These are phyloP conservation scores for Rhodotorula sp. DNA, from an alignment of 1,284 basidiomycete genomes.

Conservation along the genomic window DNA sequence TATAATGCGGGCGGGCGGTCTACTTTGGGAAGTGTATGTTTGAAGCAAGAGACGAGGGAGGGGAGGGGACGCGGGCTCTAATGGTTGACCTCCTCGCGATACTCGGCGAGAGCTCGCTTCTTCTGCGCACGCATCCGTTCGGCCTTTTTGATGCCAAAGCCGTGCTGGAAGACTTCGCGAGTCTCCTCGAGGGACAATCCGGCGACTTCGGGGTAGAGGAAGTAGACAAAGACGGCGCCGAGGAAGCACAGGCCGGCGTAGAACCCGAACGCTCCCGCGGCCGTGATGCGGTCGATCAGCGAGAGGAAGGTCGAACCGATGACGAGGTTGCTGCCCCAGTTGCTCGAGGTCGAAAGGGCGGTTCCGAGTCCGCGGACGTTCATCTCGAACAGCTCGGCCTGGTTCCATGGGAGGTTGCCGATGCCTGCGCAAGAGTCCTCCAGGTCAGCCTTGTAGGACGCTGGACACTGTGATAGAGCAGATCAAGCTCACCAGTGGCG, in stretches of 20 bases:
- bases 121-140: slow-evolving; percentile 45
- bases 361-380: slow-evolving; percentile 73
- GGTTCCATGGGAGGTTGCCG: slow-evolving; percentile 61
- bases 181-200: slow-evolving; percentile 76
- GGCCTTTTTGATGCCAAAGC: slow-evolving; percentile 53
- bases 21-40: neutral
- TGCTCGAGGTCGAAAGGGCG: slow-evolving; percentile 72
- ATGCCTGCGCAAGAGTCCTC: slow-evolving; percentile 1
- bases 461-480: too few species aligned
- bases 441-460: neutral
- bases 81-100: slow-evolving; percentile 5
- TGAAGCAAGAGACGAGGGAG: neutral
- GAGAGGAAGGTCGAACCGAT: slow-evolving; percentile 70
- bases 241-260: slow-evolving; percentile 71
- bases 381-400: slow-evolving; percentile 71
- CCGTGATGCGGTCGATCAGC: slow-evolving; percentile 70
- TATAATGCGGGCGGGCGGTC: neutral
- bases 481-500: slow-evolving; percentile 50
- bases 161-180: slow-evolving; percentile 51
- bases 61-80: neutral
- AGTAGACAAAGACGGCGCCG: slow-evolving; percentile 67
- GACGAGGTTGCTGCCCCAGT: slow-evolving; percentile 73
- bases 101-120: slow-evolving; percentile 11
- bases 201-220: slow-evolving; percentile 70
- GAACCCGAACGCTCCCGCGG: slow-evolving; percentile 70